These are phyloP conservation scores for Populus euphratica DNA, from an alignment of 345 rosid species.

Conservation along the genomic window DNA sequence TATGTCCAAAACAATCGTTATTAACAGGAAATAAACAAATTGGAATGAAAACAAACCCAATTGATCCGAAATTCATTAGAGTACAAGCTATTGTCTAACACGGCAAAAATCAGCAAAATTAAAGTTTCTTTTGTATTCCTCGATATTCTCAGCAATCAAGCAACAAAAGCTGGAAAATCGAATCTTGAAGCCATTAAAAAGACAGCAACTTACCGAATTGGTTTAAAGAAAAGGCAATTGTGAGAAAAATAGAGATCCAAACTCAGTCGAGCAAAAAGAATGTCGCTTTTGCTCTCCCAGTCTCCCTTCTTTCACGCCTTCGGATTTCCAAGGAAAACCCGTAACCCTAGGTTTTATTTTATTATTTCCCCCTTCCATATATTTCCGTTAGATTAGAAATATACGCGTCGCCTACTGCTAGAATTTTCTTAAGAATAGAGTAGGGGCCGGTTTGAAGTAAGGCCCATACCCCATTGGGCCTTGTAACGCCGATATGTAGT, in stretches of 20 bases:
- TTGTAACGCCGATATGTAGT: not conserved
- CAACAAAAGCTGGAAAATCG: not conserved
- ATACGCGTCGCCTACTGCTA: not conserved
- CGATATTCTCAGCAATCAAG: not conserved
- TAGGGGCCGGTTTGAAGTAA: not conserved
- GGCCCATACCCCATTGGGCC: not conserved
- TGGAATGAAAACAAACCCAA: not conserved
- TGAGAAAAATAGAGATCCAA: not conserved
- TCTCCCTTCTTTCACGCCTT: not conserved
- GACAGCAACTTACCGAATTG: not conserved
- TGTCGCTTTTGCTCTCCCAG: not conserved
- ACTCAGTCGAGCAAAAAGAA: not conserved
- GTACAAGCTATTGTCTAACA: not conserved
- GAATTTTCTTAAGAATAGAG: not conserved
- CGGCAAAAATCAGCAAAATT: not conserved
- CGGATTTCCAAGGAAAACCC: not conserved
- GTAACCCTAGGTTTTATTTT: conserved; percentile 4
- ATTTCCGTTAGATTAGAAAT: not conserved
- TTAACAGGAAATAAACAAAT: not conserved
- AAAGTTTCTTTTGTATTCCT: not conserved
- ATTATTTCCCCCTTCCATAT: not conserved
- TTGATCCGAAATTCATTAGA: not conserved
- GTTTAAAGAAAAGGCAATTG: not conserved
- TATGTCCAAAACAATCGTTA: not conserved
- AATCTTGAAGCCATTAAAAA: not conserved